Conservation (phyloP, 768 basidiomycete genomes). For the Rhodotorula paludigena region DNA sequence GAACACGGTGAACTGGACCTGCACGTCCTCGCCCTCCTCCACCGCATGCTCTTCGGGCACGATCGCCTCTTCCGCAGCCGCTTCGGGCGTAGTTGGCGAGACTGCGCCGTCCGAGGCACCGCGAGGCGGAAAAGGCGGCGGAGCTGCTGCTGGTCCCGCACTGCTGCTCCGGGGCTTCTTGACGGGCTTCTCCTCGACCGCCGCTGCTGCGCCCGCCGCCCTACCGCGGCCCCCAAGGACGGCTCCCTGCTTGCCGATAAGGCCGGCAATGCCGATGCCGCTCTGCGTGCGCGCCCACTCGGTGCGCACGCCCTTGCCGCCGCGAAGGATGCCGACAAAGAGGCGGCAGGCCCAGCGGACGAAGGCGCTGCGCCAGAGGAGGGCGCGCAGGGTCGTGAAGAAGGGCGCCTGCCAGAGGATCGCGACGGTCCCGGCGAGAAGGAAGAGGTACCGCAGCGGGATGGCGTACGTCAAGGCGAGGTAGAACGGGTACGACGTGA, state of each 20-base stretch:
- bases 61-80: neutral
- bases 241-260: constrained; percentile 12
- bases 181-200: constrained; percentile 29
- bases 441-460: constrained; percentile 38
- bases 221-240: neutral
- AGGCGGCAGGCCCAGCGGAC: constrained; percentile 27
- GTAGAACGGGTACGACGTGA: constrained; percentile 44
- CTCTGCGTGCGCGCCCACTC: constrained; percentile 26
- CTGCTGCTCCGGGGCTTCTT: constrained; percentile 19
- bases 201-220: neutral
- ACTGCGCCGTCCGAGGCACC: too few relatives aligned
- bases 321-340: constrained; percentile 18
- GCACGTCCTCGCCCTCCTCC: constrained; percentile 51
- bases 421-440: constrained; percentile 32
- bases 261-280: constrained; percentile 26
- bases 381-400: constrained; percentile 22
- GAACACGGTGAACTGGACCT: constrained; percentile 48
- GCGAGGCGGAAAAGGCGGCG: neutral
- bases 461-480: constrained; percentile 37
- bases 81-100: neutral
- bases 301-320: constrained; percentile 13
- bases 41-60: neutral
- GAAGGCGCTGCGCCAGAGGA: constrained; percentile 29
- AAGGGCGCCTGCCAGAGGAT: constrained; percentile 42
- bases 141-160: neutral